A percentile compares a stretch with the other conserved stretches of the same genome.
These are phyloP conservation scores for Xylariales sp. DNA, from an alignment of 2,329 filamentous ascomycete species.

Conservation along the genomic window DNA sequence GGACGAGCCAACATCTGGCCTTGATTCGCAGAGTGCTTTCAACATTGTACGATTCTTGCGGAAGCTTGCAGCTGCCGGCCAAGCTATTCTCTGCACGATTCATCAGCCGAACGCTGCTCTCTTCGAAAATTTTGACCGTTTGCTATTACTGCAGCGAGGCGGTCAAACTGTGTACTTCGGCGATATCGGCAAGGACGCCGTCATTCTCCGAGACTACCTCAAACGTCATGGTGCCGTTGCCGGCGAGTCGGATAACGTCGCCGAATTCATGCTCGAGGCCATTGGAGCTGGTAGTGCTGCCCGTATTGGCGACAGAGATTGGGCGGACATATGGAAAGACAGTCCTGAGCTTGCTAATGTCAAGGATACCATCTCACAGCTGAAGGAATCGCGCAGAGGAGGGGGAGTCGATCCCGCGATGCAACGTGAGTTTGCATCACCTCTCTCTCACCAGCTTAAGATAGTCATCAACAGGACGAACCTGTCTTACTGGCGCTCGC, in stretches of 20 bases:
- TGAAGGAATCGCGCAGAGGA: conserved; percentile 56
- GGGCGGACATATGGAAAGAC: conserved; percentile 74
- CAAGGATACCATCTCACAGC: conserved; percentile 61
- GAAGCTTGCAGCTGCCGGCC: conserved; percentile 72
- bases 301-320: conserved; percentile 70
- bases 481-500: conserved; percentile 76
- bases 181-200: conserved; percentile 72
- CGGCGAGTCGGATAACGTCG: conserved; percentile 51
- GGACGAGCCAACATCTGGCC: conserved; percentile 73
- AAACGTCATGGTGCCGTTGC: conserved; percentile 56
- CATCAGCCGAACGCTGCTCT: conserved; percentile 84
- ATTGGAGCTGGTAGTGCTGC: conserved; percentile 71
- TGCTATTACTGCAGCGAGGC: conserved; percentile 72
- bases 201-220: conserved; percentile 62
- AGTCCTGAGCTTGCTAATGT: conserved; percentile 64
- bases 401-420: conserved; percentile 42
- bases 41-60: conserved; percentile 75
- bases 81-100: conserved; percentile 86
- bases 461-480: conserved; percentile 70
- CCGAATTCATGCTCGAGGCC: conserved; percentile 82
- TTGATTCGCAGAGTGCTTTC: conserved; percentile 68
- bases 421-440: conserved; percentile 78
- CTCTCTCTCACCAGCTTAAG: conserved; percentile 72
- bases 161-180: conserved; percentile 84
- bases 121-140: conserved; percentile 83